Evolutionary conservation across 345 rosid species (phyloP).

Genomic region (Odontarrhena argentea): DNA sequence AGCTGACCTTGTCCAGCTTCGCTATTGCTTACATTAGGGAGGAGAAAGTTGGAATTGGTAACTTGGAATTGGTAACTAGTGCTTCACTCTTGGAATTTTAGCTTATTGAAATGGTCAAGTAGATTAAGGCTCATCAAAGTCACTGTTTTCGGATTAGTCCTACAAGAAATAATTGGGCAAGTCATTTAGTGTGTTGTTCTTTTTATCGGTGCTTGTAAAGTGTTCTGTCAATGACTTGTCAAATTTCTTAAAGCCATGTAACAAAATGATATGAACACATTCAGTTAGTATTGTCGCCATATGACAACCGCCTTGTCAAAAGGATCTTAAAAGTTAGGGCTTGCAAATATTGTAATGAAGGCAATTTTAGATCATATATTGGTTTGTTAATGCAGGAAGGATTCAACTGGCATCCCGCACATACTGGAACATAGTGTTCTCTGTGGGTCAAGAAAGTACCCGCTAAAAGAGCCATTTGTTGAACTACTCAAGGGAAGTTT

Average conservation of each 20-base stretch:
- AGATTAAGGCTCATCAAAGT: neutral
- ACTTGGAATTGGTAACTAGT: neutral
- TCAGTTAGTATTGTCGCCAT: conserved; percentile 2
- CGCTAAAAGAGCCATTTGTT: conserved; percentile 96
- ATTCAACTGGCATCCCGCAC: conserved; percentile 98
- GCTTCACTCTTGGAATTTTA: conserved; percentile 11
- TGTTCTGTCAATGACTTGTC: conserved; percentile 15
- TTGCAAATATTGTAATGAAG: neutral
- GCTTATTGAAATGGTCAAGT: conserved; percentile 22
- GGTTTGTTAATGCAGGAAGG: conserved; percentile 61
- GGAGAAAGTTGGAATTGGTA: conserved; percentile 1
- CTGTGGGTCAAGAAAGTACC: conserved; percentile 96
- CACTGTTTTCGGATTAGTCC: neutral
- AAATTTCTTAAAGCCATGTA: neutral
- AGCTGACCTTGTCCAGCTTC: neutral
- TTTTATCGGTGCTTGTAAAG: conserved; percentile 20
- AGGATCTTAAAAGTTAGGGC: neutral
- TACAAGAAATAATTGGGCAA: neutral
- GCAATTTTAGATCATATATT: conserved; percentile 1
- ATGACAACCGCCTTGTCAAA: conserved; percentile 7
- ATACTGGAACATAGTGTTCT: conserved; percentile 94
- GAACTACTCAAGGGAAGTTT: conserved; percentile 93
- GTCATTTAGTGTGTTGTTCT: neutral
- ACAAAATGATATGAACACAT: neutral
- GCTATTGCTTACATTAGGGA: neutral